Base-by-base conservation (phyloP, 768 basidiomycete species). In the Boletus sensibilis region DNA sequence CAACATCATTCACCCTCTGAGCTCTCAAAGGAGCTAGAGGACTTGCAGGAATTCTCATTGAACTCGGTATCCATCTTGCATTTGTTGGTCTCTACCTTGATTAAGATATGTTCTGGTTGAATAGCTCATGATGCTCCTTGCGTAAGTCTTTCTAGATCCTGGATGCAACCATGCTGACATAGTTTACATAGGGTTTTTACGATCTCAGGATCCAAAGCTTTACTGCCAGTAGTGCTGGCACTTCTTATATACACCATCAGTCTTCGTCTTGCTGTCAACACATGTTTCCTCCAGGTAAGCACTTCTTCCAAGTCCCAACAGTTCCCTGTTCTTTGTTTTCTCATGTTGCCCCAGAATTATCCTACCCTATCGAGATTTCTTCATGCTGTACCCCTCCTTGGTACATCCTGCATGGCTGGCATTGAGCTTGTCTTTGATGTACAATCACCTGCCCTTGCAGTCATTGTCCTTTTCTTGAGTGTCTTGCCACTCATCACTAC, bases 211-310 rank as follows among this genome's bases (percentile, higher is more conserved):
- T 57, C 49, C 1, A 40, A 31, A 18, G 25, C 50, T 2, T 54
- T 64, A 25, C 18, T 27, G 12, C 62, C 57, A 13, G 46, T 52
- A 9, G 58, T 56, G 2, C 57, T 66, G 27, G 45, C 50, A 3
- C 55, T 66, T 40, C 39, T 63, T 16, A 52, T 66, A 5, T 65
- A 63, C 20, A 63, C 64, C 5, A 56, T 63, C 44, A 63, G 56
- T 9, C 53, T 66, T 29, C 56, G 62, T 31, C 50, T 60, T 42
- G 46, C 58, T 8, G 33, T 50, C 46, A 51, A 52, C 31, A 25
- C 29, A 4, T 55, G 53, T 12, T 39, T 53, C 20, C 27, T 61
- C 39, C 46, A 51, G 4, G 64, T 62, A 50, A 43, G 18, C 8
- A 11, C 25, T 37, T 25, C 23, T 49, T n/a, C n/a, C n/a, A n/a